These are phyloP conservation scores for Piper longum DNA, from an alignment of 164 flowering plant genomes.

Conservation along the genomic window DNA sequence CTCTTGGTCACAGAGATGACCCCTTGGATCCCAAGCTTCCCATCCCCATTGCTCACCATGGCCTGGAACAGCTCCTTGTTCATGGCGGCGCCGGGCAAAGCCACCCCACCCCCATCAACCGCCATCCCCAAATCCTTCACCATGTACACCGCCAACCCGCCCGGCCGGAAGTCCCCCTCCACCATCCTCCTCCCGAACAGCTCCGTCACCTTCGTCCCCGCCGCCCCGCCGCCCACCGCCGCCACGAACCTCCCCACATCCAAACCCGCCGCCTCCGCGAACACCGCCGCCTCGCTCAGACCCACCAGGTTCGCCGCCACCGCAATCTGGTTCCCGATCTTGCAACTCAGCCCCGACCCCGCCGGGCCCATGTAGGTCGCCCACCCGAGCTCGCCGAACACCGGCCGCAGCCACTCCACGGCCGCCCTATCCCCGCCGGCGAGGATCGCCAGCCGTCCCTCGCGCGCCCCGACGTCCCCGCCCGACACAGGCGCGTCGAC, in stretches of 20 bases:
- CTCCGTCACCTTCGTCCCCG: conserved; percentile 66
- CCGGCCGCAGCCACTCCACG: conserved; percentile 40
- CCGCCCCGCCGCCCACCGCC: conserved; percentile 18
- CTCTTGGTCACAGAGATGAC: conserved; percentile 27
- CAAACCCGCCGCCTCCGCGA: conserved; percentile 51
- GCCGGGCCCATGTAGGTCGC: conserved; percentile 42
- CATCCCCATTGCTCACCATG: conserved; percentile 75
- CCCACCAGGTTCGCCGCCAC: conserved; percentile 56
- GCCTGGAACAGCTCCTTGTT: conserved; percentile 43
- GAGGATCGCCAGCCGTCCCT: conserved; percentile 51
- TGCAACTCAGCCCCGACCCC: conserved; percentile 63
- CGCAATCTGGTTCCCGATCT: conserved; percentile 60
- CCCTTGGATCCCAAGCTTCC: conserved; percentile 59
- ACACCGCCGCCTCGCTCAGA: conserved; percentile 58
- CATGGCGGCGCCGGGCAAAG: conserved; percentile 64
- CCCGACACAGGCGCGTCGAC: conserved; percentile 80
- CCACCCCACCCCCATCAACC: conserved; percentile 29
- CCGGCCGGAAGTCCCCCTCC: conserved; percentile 53
- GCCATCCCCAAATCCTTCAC: conserved; percentile 90
- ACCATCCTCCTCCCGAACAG: conserved; percentile 64
- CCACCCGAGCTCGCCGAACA: conserved; percentile 42
- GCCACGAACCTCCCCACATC: conserved; percentile 26
- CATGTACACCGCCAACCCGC: conserved; percentile 65
- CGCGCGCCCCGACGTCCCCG: conserved; percentile 58
- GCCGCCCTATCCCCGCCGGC: conserved; percentile 48